phyloP scores from a whole-genome alignment of 257 asterid genomes.

The Anisodus acutangulus region DNA sequence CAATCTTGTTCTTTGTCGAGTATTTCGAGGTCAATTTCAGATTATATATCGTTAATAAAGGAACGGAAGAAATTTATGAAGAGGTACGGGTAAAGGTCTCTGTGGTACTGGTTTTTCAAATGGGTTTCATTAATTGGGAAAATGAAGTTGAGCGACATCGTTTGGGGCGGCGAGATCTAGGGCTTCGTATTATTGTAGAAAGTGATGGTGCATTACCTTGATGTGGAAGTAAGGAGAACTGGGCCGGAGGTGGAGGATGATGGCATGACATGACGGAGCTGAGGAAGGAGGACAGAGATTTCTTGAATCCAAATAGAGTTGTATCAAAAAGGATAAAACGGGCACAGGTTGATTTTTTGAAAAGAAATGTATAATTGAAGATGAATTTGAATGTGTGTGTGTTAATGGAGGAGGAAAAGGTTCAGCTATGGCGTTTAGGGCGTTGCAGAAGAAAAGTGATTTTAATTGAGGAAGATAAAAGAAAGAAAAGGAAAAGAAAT shows the following conservation, averaged over 20 bases:
- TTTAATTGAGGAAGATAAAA: too few species aligned
- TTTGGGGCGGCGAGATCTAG: conserved; percentile 70
- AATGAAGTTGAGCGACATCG: conserved; percentile 64
- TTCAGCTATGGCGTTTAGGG: too few species aligned
- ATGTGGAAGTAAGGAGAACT: conserved; percentile 59
- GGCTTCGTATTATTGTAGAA: conserved; percentile 65
- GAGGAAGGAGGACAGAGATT: neutral
- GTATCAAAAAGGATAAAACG: too few species aligned
- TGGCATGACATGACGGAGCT: conserved; percentile 66
- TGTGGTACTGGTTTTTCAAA: conserved; percentile 81
- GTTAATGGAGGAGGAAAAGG: too few species aligned
- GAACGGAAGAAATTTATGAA: conserved; percentile 87
- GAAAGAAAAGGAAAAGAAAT: too few species aligned
- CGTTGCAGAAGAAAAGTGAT: too few species aligned
- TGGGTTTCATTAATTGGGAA: conserved; percentile 73
- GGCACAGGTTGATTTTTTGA: too few species aligned
- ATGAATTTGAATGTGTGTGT: too few species aligned
- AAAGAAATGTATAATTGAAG: too few species aligned
- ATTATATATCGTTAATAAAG: conserved; percentile 52
- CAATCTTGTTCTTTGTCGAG: conserved; percentile 44
- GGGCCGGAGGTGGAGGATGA: conserved; percentile 55
- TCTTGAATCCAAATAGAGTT: too few species aligned
- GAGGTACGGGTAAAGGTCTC: conserved; percentile 86
- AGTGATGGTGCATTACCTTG: conserved; percentile 71
- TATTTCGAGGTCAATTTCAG: neutral